Evolutionary conservation across 2,329 filamentous ascomycete genomes (phyloP).

Genomic region (Fonsecaea pugnacius): DNA sequence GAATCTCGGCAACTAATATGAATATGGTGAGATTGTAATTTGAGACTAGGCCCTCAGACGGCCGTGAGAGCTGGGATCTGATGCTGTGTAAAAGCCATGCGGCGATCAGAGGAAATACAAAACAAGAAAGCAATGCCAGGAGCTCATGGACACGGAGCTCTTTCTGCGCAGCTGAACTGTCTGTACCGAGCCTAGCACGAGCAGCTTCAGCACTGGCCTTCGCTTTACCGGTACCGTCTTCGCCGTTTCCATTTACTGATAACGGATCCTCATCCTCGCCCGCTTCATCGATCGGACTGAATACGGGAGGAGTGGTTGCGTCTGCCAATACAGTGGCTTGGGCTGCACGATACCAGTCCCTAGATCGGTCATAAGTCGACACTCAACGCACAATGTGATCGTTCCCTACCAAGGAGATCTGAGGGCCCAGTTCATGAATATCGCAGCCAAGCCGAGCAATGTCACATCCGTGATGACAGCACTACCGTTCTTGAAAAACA

Average conservation of each 20-base stretch:
- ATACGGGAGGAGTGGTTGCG: constrained; percentile 43
- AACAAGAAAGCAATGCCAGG: constrained; percentile 75
- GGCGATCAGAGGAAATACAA: constrained; percentile 75
- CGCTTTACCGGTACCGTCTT: neutral
- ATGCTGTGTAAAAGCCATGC: constrained; percentile 83
- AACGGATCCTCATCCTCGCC: constrained; percentile 39
- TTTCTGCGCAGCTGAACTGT: constrained; percentile 48
- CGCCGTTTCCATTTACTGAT: neutral
- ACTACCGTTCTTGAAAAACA: constrained; percentile 83
- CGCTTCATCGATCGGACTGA: constrained; percentile 41
- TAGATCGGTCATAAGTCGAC: constrained; percentile 40
- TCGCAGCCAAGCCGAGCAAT: constrained; percentile 74
- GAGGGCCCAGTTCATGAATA: constrained; percentile 92
- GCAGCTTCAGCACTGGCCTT: constrained; percentile 16
- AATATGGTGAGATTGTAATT: constrained; percentile 94
- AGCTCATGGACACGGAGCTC: constrained; percentile 78
- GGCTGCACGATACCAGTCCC: constrained; percentile 75
- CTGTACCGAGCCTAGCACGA: constrained; percentile 28
- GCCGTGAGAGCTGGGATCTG: constrained; percentile 76
- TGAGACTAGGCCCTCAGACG: constrained; percentile 83
- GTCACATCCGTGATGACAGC: constrained; percentile 83
- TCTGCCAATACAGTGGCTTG: constrained; percentile 64
- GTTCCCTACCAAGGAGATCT: constrained; percentile 77
- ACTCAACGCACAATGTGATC: constrained; percentile 14
- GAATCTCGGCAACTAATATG: constrained; percentile 81